A percentile compares a stretch with the other conserved stretches of the same genome.
Evolutionary conservation across 306 rosid species (phyloP).

Genomic region (Casuarina glauca): DNA sequence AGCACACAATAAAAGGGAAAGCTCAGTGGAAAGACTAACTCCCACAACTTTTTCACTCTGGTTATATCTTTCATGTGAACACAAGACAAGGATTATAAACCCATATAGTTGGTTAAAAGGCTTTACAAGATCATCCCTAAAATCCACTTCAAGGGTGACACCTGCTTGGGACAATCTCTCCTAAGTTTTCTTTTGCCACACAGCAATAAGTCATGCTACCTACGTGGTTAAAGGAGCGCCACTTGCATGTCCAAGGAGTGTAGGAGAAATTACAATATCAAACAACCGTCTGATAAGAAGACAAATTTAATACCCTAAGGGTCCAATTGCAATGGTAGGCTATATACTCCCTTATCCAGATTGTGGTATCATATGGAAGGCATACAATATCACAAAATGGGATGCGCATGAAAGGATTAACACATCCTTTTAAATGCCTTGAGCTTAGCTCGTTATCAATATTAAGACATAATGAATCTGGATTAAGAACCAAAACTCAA

Average conservation of each 20-base stretch:
- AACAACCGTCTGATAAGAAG: neutral
- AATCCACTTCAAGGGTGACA: neutral
- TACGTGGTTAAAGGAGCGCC: neutral
- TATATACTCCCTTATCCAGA: neutral
- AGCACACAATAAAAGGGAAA: too few relatives aligned
- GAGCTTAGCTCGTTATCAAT: neutral
- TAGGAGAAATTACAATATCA: neutral
- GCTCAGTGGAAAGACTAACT: too few relatives aligned
- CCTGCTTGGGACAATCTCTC: neutral
- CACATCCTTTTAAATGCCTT: neutral
- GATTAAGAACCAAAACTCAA: conserved; percentile 2
- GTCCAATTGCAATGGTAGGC: neutral
- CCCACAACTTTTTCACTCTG: too few relatives aligned
- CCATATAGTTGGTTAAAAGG: neutral
- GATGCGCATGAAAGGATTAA: neutral
- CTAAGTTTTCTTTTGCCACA: neutral
- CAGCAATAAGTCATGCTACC: neutral
- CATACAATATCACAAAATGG: neutral
- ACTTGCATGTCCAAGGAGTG: neutral
- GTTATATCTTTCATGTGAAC: too few relatives aligned
- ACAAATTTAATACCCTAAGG: neutral
- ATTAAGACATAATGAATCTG: neutral
- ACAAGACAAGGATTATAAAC: neutral
- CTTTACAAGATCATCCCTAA: neutral
- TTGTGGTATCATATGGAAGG: neutral